Evolutionary conservation across 495 filamentous ascomycete genomes (phyloP).

Genomic region (Penicillium goetzii): DNA sequence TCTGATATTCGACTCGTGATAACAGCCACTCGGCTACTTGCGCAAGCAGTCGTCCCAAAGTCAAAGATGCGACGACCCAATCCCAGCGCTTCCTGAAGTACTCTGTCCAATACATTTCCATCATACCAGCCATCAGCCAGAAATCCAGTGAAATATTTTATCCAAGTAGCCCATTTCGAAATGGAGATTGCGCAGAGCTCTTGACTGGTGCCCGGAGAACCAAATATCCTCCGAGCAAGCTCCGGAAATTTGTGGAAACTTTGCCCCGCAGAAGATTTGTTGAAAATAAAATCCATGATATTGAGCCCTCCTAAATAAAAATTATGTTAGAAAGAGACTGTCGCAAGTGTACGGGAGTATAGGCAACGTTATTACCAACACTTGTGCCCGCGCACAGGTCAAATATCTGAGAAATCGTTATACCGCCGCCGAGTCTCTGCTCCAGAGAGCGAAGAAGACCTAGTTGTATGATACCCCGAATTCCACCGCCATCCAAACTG

Average conservation of each 20-base stretch:
- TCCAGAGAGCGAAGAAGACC: conserved; percentile 49
- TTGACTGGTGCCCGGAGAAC: neutral
- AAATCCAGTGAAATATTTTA: conserved; percentile 15
- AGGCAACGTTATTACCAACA: conserved; percentile 38
- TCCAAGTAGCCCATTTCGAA: conserved; percentile 1
- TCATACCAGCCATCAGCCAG: conserved; percentile 8
- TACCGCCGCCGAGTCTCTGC: conserved; percentile 33
- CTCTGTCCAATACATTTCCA: too few species aligned
- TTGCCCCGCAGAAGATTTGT: conserved; percentile 10
- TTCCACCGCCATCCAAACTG: conserved; percentile 60
- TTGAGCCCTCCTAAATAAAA: conserved; percentile 6
- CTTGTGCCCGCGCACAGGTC: conserved; percentile 58
- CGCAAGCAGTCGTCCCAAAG: conserved; percentile 6
- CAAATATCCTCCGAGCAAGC: conserved; percentile 18
- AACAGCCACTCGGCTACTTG: conserved; percentile 22
- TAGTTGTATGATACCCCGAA: conserved; percentile 54
- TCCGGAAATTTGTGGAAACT: conserved; percentile 21
- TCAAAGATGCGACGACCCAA: conserved; percentile 21
- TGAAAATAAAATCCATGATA: conserved; percentile 13
- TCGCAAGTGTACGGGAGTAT: too few species aligned
- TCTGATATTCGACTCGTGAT: conserved; percentile 28
- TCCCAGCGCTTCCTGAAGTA: conserved; percentile 8
- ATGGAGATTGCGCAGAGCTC: neutral
- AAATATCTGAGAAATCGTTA: conserved; percentile 50
- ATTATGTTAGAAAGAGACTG: conserved; percentile 7